A percentile compares a stretch with the other conserved stretches of the same genome.
These are phyloP conservation scores for Boeremia lycopersici DNA, from an alignment of 2,329 filamentous ascomycete genomes.

Conservation along the genomic window DNA sequence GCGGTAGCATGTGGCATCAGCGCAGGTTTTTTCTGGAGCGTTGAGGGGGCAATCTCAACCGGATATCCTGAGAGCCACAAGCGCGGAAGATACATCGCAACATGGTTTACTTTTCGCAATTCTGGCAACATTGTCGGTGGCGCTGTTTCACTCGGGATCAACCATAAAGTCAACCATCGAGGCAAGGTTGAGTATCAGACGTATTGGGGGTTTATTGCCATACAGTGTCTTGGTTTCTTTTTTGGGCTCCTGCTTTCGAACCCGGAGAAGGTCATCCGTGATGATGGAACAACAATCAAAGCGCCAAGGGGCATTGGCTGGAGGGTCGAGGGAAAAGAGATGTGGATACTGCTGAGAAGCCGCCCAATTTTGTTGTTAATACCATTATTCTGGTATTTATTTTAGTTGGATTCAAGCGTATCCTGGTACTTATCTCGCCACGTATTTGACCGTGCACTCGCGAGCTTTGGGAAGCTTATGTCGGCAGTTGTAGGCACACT, in stretches of 20 bases:
- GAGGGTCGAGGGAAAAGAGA: not conserved
- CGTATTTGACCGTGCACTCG: not conserved
- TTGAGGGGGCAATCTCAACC: not conserved
- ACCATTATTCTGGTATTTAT: not conserved
- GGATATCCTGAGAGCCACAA: not conserved
- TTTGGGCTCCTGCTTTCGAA: not conserved
- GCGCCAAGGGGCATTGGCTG: not conserved
- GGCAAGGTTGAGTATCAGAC: not conserved
- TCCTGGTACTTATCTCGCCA: not conserved
- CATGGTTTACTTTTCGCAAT: not conserved
- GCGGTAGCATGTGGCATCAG: slow-evolving; percentile 1
- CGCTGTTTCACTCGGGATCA: not conserved
- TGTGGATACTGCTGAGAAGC: not conserved
- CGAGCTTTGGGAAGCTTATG: not conserved
- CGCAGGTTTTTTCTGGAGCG: not conserved
- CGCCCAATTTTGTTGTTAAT: not conserved
- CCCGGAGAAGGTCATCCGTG: not conserved
- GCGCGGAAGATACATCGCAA: not conserved
- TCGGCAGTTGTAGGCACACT: not conserved
- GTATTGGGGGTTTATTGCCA: not conserved
- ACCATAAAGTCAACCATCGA: not conserved
- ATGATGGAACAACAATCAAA: not conserved
- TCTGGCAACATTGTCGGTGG: not conserved
- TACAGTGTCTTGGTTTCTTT: not conserved
- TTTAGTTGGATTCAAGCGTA: not conserved